Evolutionary conservation across 1,284 basidiomycete genomes (phyloP), one percentile per base, ranked within the genome.

Genomic region (Sphagnurus paluster): DNA sequence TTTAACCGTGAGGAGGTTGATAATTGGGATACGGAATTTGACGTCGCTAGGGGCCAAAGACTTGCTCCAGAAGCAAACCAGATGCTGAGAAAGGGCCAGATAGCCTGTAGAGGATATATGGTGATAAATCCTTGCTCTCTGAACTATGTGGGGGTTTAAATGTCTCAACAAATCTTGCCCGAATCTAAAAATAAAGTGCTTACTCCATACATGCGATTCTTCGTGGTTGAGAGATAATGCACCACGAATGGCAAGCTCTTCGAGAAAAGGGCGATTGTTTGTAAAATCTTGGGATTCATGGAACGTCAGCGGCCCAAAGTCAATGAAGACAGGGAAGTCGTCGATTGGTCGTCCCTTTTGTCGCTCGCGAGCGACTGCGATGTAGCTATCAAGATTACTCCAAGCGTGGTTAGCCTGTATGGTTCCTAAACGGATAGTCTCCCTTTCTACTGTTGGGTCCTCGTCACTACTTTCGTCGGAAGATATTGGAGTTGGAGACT

Each of bases 11-110:
- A 72, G 74, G 51, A 86, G 56, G 34, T 69, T 71, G 5, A 63
- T 59, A 8, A 72, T 56, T 3, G 70, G 67, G 52, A 82, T 69
- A 13, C 82, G 81, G 53, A 82, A 80, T 52, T 70, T 65, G 21
- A 69, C 58, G 50, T 76, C 68, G n/a, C 58, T 51, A 41, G 69
- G 60, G 4, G 69, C 63, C 17, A 75, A 58, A 32, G 66, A 71
- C 52, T 74, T 75, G 50, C 70, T 70, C 77, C 76, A 79, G 61
- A 77, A 79, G 11, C 71, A 70, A 24, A 80, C 52, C 50, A 67
- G 70, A 33, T 67, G 61, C 1, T 60, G 56, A 2, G 72, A 69
- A 13, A 79, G 60, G 24, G 73, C 72, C 36, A 80, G 68, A 44
- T 71, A 71, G 5, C 78, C 78, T 8, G 63, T 53, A 3, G 67